Evolutionary conservation across 805 yeast species (phyloP).

Genomic region (Starmerella sp.): DNA sequence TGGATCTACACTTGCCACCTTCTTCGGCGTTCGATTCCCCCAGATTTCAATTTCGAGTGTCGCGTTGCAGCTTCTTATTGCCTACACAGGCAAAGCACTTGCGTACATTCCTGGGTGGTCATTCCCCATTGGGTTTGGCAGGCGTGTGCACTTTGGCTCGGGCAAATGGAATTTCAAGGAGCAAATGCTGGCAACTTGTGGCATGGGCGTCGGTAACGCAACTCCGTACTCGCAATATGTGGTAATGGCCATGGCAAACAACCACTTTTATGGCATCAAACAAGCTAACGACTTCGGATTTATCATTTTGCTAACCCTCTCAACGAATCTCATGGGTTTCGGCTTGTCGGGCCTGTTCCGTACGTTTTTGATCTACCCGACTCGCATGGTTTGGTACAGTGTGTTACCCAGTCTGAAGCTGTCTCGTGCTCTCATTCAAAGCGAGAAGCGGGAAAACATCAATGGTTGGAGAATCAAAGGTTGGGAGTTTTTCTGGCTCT

Average conservation of each 20-base stretch:
- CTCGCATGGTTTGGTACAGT: conserved; percentile 44
- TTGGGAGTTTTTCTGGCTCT: conserved; percentile 38
- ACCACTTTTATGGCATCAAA: conserved; percentile 4
- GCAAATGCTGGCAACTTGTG: conserved; percentile 17
- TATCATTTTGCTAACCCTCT: conserved; percentile 42
- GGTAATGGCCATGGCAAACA: conserved; percentile 11
- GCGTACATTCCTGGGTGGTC: conserved; percentile 22
- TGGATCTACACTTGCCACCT: conserved; percentile 30
- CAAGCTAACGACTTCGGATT: conserved; percentile 34
- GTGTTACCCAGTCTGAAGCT: conserved; percentile 39
- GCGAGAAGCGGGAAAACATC: conserved; percentile 23
- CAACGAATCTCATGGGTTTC: conserved; percentile 54
- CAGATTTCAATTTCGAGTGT: conserved; percentile 38
- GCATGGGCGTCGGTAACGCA: conserved; percentile 24
- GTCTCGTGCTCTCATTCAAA: conserved; percentile 36
- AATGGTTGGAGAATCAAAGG: conserved; percentile 52
- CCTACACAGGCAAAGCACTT: conserved; percentile 44
- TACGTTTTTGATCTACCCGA: conserved; percentile 45
- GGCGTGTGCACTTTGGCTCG: conserved; percentile 35
- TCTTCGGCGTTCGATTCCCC: conserved; percentile 50
- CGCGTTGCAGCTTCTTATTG: conserved; percentile 50
- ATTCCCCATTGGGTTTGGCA: conserved; percentile 13
- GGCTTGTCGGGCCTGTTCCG: conserved; percentile 58
- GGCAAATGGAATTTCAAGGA: conserved; percentile 36
- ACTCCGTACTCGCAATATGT: conserved; percentile 12